Evolutionary conservation across 192 early-diverging fungal species (phyloP).

Genomic region (Coemansia sp.): DNA sequence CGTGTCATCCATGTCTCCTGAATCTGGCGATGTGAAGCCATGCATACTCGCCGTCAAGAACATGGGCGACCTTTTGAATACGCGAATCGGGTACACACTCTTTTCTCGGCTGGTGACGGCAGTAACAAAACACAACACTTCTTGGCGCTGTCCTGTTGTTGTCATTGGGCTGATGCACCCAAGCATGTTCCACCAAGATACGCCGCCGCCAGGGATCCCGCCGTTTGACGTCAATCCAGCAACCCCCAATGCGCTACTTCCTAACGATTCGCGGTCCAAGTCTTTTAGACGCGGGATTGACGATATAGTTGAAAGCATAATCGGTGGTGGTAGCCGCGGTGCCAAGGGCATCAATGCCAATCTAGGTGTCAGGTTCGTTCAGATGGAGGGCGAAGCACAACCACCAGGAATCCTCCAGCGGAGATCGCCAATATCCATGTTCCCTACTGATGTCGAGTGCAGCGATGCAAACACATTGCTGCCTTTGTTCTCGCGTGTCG

Average conservation of each 20-base stretch:
- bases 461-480: constrained; percentile 14
- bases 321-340: constrained; percentile 19
- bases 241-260: constrained; percentile 42
- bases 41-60: constrained; percentile 48
- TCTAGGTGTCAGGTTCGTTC: constrained; percentile 34
- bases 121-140: constrained; percentile 20
- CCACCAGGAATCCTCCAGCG: neutral
- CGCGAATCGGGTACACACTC: constrained; percentile 52
- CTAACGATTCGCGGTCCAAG: constrained; percentile 18
- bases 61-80: constrained; percentile 53
- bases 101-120: constrained; percentile 38
- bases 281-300: constrained; percentile 15
- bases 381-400: constrained; percentile 18
- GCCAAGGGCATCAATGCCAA: constrained; percentile 13
- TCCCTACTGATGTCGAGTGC: neutral
- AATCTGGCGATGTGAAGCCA: constrained; percentile 18
- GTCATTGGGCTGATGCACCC: constrained; percentile 52
- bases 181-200: constrained; percentile 46
- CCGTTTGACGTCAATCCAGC: constrained; percentile 53
- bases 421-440: neutral
- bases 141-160: constrained; percentile 15
- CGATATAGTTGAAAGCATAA: constrained; percentile 25
- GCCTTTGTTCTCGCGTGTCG: constrained; percentile 48
- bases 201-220: constrained; percentile 47
- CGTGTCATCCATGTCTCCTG: constrained; percentile 15